A percentile compares a stretch with the other conserved stretches of the same genome.
Conservation (phyloP, 2,329 filamentous ascomycete species). For the Dactylellina haptotyla region DNA sequence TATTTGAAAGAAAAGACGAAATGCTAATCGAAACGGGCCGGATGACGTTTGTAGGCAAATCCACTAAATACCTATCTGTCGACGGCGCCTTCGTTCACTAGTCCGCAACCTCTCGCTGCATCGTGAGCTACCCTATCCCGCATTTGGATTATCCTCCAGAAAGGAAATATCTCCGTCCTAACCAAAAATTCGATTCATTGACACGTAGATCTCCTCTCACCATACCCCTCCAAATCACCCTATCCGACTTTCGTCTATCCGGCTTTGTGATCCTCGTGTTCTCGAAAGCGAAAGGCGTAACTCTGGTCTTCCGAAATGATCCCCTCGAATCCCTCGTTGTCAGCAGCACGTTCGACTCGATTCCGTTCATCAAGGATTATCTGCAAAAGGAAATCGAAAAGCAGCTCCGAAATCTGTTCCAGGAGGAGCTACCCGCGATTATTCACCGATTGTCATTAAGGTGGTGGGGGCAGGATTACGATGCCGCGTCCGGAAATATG, state of each 20-base stretch:
- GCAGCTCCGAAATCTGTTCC: slow-evolving; percentile 90
- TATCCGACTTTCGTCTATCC: slow-evolving; percentile 94
- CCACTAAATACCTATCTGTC: slow-evolving; percentile 94
- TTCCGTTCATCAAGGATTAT: slow-evolving; percentile 97
- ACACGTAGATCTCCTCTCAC: slow-evolving; percentile 82
- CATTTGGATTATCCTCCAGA: neutral
- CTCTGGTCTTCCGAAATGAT: slow-evolving; percentile 96
- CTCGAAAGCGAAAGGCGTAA: slow-evolving; percentile 95
- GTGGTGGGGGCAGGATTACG: slow-evolving; percentile 88
- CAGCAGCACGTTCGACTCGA: slow-evolving; percentile 98
- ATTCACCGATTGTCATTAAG: slow-evolving; percentile 91
- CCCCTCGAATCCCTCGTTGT: slow-evolving; percentile 97
- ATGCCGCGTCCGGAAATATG: slow-evolving; percentile 57
- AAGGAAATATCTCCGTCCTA: slow-evolving; percentile 2
- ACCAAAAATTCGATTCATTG: slow-evolving; percentile 17
- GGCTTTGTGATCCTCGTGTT: slow-evolving; percentile 98
- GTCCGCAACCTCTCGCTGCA: slow-evolving; percentile 88
- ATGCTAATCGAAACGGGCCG: slow-evolving; percentile 1
- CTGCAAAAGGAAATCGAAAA: slow-evolving; percentile 94
- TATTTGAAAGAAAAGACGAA: no score
- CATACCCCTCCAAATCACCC: slow-evolving; percentile 94
- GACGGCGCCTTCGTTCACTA: slow-evolving; percentile 90
- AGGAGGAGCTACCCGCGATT: slow-evolving; percentile 96
- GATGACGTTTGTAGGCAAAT: slow-evolving; percentile 76
- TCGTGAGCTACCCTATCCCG: slow-evolving; percentile 63